These are phyloP conservation scores for Gyromitra esculenta DNA, from an alignment of 2,329 filamentous ascomycete genomes.

Conservation along the genomic window DNA sequence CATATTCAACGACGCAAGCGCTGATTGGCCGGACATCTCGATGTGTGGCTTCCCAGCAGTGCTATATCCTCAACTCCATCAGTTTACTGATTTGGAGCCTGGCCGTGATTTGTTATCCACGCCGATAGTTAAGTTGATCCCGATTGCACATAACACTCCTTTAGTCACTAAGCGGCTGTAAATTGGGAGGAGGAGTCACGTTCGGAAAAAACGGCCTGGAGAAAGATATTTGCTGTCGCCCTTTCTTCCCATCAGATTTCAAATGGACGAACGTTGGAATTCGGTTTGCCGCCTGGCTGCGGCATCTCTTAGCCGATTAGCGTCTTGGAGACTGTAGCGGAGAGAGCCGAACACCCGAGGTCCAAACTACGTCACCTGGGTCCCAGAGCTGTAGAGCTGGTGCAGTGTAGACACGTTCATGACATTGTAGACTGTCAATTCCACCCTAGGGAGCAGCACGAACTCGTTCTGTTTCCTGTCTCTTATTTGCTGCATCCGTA, in stretches of 20 bases:
- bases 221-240: not conserved
- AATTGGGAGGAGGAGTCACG: not conserved
- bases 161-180: not conserved
- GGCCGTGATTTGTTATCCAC: not conserved
- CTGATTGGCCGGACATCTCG: slow-evolving; percentile 6
- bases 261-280: slow-evolving; percentile 4
- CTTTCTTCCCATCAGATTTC: not conserved
- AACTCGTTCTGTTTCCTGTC: not conserved
- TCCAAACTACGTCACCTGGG: not conserved
- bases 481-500: not conserved
- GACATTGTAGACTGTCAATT: not conserved
- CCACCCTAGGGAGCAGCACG: not conserved
- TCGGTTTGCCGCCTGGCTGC: slow-evolving; percentile 27
- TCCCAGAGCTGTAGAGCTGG: not conserved
- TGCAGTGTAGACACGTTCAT: too few relatives aligned
- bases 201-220: not conserved
- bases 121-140: not conserved
- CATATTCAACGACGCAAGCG: not conserved
- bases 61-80: too few relatives aligned
- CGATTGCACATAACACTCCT: not conserved
- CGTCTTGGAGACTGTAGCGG: not conserved
- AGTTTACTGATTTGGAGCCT: slow-evolving; percentile 12
- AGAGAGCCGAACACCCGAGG: slow-evolving; percentile 26
- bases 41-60: not conserved
- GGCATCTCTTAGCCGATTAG: slow-evolving; percentile 37